Evolutionary conservation across 1,284 basidiomycete genomes (phyloP).

Genomic region (Hemileccinum hortonii): DNA sequence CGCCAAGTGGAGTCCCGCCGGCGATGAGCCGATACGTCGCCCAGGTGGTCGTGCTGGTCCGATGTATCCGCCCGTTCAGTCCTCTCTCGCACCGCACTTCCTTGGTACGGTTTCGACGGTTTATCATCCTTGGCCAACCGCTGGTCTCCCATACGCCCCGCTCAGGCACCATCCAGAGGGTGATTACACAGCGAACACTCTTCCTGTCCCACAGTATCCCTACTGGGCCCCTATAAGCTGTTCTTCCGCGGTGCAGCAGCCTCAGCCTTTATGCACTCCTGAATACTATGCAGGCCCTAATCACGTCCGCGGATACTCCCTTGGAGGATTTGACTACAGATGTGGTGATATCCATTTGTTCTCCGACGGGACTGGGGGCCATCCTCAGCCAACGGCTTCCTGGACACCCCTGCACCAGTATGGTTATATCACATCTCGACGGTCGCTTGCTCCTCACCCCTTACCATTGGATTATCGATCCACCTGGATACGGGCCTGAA

Average conservation of each 20-base stretch:
- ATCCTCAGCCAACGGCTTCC: slow-evolving; percentile 37
- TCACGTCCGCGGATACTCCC: slow-evolving; percentile 62
- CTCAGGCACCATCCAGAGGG: slow-evolving; percentile 17
- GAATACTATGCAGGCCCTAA: slow-evolving; percentile 46
- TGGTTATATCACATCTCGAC: slow-evolving; percentile 38
- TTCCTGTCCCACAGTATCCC: slow-evolving; percentile 35
- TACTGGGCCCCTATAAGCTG: slow-evolving; percentile 40
- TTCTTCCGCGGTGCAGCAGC: slow-evolving; percentile 45
- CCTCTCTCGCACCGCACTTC: slow-evolving; percentile 38
- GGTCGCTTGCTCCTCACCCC: slow-evolving; percentile 39
- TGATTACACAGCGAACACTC: slow-evolving; percentile 16
- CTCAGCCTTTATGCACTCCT: slow-evolving; percentile 56
- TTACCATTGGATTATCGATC: slow-evolving; percentile 43
- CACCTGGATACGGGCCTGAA: slow-evolving; percentile 53
- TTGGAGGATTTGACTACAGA: slow-evolving; percentile 53
- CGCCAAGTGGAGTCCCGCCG: slow-evolving; percentile 75
- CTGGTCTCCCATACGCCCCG: slow-evolving; percentile 34
- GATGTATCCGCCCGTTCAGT: slow-evolving; percentile 66
- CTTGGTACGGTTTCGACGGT: slow-evolving; percentile 27
- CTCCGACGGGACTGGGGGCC: slow-evolving; percentile 41
- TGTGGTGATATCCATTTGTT: slow-evolving; percentile 46
- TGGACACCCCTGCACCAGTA: slow-evolving; percentile 46
- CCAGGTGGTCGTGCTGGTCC: slow-evolving; percentile 49
- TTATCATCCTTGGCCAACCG: slow-evolving; percentile 43
- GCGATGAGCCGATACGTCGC: slow-evolving; percentile 67